These are phyloP conservation scores for Xylaria sp. DNA, from an alignment of 2,329 filamentous ascomycete genomes.

Conservation along the genomic window DNA sequence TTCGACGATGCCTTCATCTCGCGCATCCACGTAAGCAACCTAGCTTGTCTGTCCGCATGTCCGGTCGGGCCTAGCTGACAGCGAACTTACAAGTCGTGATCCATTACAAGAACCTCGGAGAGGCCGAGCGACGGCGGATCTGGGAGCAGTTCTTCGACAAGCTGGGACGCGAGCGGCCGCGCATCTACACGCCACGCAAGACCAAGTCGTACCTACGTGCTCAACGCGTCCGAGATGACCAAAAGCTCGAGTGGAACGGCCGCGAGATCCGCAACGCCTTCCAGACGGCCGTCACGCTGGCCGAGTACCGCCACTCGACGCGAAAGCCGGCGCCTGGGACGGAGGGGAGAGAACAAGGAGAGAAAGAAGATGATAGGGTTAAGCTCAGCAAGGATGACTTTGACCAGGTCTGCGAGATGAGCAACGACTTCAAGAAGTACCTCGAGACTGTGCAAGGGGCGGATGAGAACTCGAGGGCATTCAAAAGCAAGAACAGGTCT, in stretches of 20 bases:
- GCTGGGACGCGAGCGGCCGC: neutral
- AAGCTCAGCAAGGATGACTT: neutral
- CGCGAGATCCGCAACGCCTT: conserved; percentile 7
- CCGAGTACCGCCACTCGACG: neutral
- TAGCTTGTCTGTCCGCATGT: too few species aligned
- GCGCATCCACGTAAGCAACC: too few species aligned
- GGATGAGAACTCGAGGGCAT: neutral
- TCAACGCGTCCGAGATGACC: conserved; percentile 1
- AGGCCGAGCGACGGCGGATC: neutral
- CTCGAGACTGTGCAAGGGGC: neutral
- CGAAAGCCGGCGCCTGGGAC: neutral
- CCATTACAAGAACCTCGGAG: too few species aligned
- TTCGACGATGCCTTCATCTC: too few species aligned
- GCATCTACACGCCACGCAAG: neutral
- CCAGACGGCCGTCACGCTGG: neutral
- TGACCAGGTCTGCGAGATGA: conserved; percentile 1
- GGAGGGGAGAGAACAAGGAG: too few species aligned
- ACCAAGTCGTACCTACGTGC: neutral
- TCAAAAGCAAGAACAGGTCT: too few species aligned
- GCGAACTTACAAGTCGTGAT: too few species aligned
- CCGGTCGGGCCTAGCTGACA: too few species aligned
- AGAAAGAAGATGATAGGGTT: too few species aligned
- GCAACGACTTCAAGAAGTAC: neutral
- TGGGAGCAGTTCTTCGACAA: neutral
- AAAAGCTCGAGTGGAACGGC: conserved; percentile 14